A percentile compares a stretch with the other conserved stretches of the same genome.
Conservation (phyloP, 2,329 filamentous ascomycete species). For the Arthrobotrys iridis region DNA sequence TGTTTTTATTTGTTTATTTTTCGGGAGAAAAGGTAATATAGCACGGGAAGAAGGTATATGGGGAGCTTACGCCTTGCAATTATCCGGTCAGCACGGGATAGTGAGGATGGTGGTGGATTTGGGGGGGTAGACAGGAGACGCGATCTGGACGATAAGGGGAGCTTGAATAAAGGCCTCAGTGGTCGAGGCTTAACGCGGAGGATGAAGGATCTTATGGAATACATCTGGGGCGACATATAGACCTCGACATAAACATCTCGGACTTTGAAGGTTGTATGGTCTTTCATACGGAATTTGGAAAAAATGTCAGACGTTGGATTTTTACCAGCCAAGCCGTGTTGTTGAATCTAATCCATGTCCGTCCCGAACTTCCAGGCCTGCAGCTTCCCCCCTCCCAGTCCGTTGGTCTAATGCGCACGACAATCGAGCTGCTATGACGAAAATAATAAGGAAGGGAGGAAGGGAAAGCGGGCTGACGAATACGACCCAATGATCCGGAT, state of each 20-base stretch:
- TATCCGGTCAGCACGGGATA: slow-evolving; percentile 32
- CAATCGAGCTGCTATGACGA: too few relatives aligned
- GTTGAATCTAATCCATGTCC: background rate
- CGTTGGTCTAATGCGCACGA: too few relatives aligned
- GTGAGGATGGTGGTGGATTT: background rate
- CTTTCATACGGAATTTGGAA: background rate
- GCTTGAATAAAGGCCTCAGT: background rate
- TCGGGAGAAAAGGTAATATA: background rate
- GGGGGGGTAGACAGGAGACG: background rate
- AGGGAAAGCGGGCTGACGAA: background rate
- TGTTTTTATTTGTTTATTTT: background rate
- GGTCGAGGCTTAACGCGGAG: background rate
- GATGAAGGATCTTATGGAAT: background rate
- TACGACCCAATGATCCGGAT: slow-evolving; percentile 7
- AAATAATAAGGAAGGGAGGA: too few relatives aligned
- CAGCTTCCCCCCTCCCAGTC: too few relatives aligned
- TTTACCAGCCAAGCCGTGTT: slow-evolving; percentile 5
- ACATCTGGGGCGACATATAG: background rate
- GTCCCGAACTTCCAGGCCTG: background rate
- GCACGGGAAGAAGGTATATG: too few relatives aligned
- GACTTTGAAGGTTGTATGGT: background rate
- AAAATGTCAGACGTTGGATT: too few relatives aligned
- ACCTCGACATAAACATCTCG: too few relatives aligned
- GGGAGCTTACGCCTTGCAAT: slow-evolving; percentile 21
- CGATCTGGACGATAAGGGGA: background rate